These are phyloP conservation scores for Murraya paniculata DNA, from an alignment of 345 rosid genomes.

Conservation along the genomic window DNA sequence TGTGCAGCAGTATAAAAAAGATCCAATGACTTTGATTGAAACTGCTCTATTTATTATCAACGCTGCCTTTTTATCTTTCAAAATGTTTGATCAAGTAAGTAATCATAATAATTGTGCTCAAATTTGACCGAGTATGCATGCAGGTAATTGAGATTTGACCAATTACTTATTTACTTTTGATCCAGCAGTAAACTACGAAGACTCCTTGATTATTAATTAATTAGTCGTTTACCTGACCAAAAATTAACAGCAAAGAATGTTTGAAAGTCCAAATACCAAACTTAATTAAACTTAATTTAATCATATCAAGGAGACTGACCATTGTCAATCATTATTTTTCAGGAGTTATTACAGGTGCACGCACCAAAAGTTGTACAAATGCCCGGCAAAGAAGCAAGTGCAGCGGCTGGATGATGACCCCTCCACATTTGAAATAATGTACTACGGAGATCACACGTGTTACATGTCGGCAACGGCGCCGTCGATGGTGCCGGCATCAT, in stretches of 20 bases:
- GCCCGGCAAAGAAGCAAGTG: slow-evolving; percentile 87
- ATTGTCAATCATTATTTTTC: not conserved
- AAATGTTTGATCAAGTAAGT: slow-evolving; percentile 1
- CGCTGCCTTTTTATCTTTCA: not conserved
- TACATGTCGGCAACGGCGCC: slow-evolving; percentile 65
- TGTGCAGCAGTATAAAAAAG: not conserved
- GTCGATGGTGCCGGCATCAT: slow-evolving; percentile 5
- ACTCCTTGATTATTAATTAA: not conserved
- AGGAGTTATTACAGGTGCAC: slow-evolving; percentile 91
- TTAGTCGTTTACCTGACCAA: not conserved
- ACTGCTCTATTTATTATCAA: not conserved
- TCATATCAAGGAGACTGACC: no score
- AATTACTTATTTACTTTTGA: not conserved
- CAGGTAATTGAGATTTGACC: not conserved
- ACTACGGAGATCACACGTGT: slow-evolving; percentile 72
- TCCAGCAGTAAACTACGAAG: not conserved
- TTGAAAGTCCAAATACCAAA: not conserved
- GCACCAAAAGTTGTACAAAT: slow-evolving; percentile 71
- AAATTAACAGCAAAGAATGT: not conserved
- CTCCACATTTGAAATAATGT: slow-evolving; percentile 50
- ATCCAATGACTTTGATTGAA: not conserved
- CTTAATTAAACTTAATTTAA: no score
- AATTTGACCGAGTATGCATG: slow-evolving; percentile 17
- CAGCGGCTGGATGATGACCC: slow-evolving; percentile 75
- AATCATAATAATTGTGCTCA: not conserved